These are phyloP conservation scores for Candida lessepsii DNA, from an alignment of 805 yeast genomes.

Conservation along the genomic window DNA sequence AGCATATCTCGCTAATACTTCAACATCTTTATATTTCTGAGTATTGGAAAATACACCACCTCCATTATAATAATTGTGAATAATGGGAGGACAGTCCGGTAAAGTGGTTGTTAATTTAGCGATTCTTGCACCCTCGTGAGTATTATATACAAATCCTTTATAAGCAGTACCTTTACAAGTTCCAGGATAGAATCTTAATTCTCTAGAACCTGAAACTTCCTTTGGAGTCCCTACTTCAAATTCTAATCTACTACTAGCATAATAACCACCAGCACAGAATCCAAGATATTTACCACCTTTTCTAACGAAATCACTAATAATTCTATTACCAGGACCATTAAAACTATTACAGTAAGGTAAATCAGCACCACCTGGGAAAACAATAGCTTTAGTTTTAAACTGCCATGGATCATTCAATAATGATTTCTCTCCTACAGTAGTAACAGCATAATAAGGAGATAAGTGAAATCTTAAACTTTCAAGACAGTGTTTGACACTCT, in stretches of 20 bases:
- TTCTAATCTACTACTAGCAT: slow-evolving; percentile 70
- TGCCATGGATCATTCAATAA: slow-evolving; percentile 86
- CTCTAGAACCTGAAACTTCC: slow-evolving; percentile 87
- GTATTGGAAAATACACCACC: slow-evolving; percentile 87
- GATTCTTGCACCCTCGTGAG: slow-evolving; percentile 74
- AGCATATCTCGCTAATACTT: slow-evolving; percentile 68
- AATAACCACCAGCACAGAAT: slow-evolving; percentile 95
- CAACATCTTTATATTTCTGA: slow-evolving; percentile 54
- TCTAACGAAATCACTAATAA: slow-evolving; percentile 61
- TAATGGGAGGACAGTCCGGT: slow-evolving; percentile 23
- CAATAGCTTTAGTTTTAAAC: slow-evolving; percentile 71
- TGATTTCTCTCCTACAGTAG: slow-evolving; percentile 60
- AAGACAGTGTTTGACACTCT: slow-evolving; percentile 79
- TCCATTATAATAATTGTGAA: slow-evolving; percentile 72
- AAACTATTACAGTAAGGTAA: slow-evolving; percentile 75
- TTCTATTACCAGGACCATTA: slow-evolving; percentile 64
- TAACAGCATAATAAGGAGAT: slow-evolving; percentile 87
- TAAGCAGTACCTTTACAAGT: slow-evolving; percentile 77
- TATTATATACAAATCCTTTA: slow-evolving; percentile 75
- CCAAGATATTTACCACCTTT: slow-evolving; percentile 85
- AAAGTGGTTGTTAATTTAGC: slow-evolving; percentile 38
- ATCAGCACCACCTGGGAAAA: slow-evolving; percentile 97
- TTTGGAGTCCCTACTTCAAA: slow-evolving; percentile 77
- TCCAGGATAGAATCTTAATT: slow-evolving; percentile 81
- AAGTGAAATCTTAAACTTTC: slow-evolving; percentile 72